Evolutionary conservation across 345 rosid genomes (phyloP).

Genomic region (Noccaea caerulescens): DNA sequence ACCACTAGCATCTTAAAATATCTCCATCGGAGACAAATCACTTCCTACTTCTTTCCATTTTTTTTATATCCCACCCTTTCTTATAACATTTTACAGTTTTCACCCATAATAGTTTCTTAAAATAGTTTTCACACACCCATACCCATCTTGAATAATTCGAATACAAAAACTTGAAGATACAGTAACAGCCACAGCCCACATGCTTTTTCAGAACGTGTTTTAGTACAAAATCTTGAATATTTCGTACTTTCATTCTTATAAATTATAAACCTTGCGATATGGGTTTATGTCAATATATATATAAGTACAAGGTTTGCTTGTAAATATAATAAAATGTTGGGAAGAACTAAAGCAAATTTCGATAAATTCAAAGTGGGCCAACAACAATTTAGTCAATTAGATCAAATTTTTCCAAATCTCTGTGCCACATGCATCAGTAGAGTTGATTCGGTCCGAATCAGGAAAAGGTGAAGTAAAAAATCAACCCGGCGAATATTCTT

Average conservation of each 20-base stretch:
- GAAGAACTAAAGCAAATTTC: background rate
- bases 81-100: background rate
- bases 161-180: background rate
- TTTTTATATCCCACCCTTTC: background rate
- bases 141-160: no score
- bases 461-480: background rate
- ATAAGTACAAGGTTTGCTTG: slow-evolving; percentile 2
- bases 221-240: background rate
- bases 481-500: slow-evolving; percentile 6
- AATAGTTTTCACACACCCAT: no score
- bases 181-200: background rate
- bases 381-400: background rate
- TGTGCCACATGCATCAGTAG: slow-evolving; percentile 2
- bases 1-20: background rate
- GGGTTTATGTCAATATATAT: background rate
- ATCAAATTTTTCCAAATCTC: background rate
- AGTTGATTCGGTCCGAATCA: slow-evolving; percentile 33
- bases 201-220: background rate
- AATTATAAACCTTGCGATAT: background rate
- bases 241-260: background rate
- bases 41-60: background rate
- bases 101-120: background rate
- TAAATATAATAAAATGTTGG: slow-evolving; percentile 7
- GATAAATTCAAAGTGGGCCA: slow-evolving; percentile 23
- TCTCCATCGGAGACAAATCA: background rate